Base-by-base conservation (phyloP, 345 rosid genomes). In the Firmiana major region DNA sequence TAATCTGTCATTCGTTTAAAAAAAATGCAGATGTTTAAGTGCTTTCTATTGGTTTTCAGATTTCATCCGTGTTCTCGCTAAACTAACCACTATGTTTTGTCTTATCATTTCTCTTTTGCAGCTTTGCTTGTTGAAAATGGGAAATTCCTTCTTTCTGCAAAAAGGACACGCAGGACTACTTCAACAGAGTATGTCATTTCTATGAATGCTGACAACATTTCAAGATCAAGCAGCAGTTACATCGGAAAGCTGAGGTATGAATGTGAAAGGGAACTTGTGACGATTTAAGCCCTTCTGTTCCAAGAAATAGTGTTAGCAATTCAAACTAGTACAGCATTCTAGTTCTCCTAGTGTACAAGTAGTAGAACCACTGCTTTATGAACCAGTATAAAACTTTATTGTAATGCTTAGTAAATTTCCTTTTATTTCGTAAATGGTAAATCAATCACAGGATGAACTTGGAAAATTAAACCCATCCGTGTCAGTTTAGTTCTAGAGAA, bases 131-230 rank as follows among this genome's bases (percentile, higher is more conserved):
- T 86, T 43, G 92, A 89, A 80, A 89, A 89, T 49, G 90, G 90
- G 62, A 89, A 89, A 66, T 89, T 89, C 75, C 92, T 89, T 81
- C 92, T 89, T 77, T 86, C 90, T 40, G 92, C 92, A 5, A 89
- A 89, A 81, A 65, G 90, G 77, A 87, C 87, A 24, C 87, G 90
- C 60, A 82, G 92, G 58, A 86, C 92, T 73, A 89, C 92, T 55
- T 84, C 82, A 45, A 89, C 92, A 0, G 92, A 89, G 86, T 89
- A 89, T 76, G 78, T 89, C 55, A 84, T 89, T 83, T 89, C 92
- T 36, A 87, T 89, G 89, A 87, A 87, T 85, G 89, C 90, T 40
- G 87, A 84, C 68, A 89, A 86, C 81, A 86, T 89, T 74, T 89
- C 92, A 80, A 81, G 90, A 82, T 89, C 92, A 40, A 87, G 90